Evolutionary conservation across 345 rosid species (phyloP).

Genomic region (Cardamine resedifolia): DNA sequence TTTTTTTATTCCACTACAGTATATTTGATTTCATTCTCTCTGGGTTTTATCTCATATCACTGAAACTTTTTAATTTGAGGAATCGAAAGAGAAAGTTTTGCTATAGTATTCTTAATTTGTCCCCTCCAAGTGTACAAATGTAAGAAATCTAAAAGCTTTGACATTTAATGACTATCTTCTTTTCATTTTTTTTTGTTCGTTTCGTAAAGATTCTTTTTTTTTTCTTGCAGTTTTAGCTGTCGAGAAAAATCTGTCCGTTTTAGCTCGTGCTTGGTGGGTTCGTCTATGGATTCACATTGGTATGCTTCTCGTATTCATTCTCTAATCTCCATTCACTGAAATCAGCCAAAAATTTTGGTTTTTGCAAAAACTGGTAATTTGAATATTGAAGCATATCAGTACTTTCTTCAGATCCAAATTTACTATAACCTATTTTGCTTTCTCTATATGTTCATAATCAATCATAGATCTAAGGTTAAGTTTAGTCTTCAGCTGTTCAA

Average conservation of each 20-base stretch:
- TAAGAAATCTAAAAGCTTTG: constrained; percentile 12
- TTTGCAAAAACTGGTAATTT: not conserved
- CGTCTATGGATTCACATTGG: constrained; percentile 36
- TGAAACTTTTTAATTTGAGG: constrained; percentile 13
- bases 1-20: constrained; percentile 14
- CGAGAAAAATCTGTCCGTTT: not conserved
- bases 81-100: constrained; percentile 21
- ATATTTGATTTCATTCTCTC: constrained; percentile 8
- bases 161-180: not conserved
- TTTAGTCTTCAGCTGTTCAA: not conserved
- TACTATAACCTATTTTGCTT: not conserved
- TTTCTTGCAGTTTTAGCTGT: constrained; percentile 1
- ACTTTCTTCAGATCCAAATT: constrained; percentile 23
- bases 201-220: not conserved
- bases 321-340: not conserved
- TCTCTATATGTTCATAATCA: constrained; percentile 1
- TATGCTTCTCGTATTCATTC: constrained; percentile 9
- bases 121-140: not conserved
- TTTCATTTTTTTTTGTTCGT: not conserved
- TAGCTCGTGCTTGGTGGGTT: constrained; percentile 10
- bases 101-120: constrained; percentile 10
- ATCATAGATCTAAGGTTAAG: constrained; percentile 16
- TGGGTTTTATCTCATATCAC: not conserved
- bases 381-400: constrained; percentile 4
- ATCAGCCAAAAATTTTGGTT: not conserved